Evolutionary conservation across 208 protist genomes (phyloP), one percentile per base, ranked within the genome.

Genomic region (Trypanosoma congolense): DNA sequence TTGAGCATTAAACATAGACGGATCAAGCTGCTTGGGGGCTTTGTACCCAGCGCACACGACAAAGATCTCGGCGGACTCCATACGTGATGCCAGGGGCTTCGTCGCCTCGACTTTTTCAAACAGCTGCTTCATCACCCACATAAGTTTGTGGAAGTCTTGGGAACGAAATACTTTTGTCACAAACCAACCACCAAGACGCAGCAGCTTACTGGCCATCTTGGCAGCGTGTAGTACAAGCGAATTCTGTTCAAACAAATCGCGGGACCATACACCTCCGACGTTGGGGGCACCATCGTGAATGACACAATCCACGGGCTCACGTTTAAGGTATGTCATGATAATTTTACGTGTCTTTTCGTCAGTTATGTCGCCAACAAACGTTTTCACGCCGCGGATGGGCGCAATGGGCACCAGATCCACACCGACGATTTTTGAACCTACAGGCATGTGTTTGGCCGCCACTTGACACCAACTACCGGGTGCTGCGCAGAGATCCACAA

Each of bases 91-190:
- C 40, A 78, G 68, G 45, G 98, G 98, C 87, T 99, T 99, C 19
- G 97, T 99, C 0, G 90, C 89, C 67, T 99, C 93, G 30, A 99
- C 98, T 72, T 97, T 97, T 9, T 96, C 84, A 70, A 99, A 99
- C 14, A 99, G 78, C 76, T 98, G 86, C 56, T 98, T 93, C 41
- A 99, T 84, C 44, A 99, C 97, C 90, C 92, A 99, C 33, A 99
- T 63, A 12, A 99, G 83, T 40, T 96, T 89, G 61, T 98, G 96
- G 80, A 99, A 99, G 78, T 99, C 96, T 21, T 89, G 69, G 9
- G 97, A 99, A 35, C 98, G 85, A 84, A 99, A 99, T 8, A 99
- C 96, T 83, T 99, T 99, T n/a, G 98, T 99, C 0, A 99, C 90
- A 71, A 99, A 99, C 77, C 77, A 94, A 36, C 96, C 96, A 26